A percentile compares a stretch with the other conserved stretches of the same genome.
Conservation (phyloP, 345 rosid genomes). For the Heritiera fomes region DNA sequence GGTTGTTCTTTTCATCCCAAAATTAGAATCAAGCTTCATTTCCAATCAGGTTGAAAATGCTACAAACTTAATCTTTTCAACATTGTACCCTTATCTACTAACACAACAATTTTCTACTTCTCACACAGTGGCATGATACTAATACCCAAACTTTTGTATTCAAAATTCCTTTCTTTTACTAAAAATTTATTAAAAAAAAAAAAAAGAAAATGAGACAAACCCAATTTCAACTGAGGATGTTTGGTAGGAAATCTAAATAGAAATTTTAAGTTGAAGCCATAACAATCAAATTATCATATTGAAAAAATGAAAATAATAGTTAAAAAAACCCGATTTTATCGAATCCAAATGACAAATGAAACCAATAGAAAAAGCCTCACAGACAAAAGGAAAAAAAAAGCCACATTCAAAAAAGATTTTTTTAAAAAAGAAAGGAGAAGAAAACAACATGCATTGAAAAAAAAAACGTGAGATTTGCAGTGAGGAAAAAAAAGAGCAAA, state of each 20-base stretch:
- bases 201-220: neutral
- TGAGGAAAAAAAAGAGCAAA: too few relatives aligned
- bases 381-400: neutral
- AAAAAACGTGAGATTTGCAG: too few relatives aligned
- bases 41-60: neutral
- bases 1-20: neutral
- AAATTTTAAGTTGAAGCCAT: neutral
- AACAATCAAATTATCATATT: neutral
- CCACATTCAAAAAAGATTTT: neutral
- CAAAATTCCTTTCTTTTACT: neutral
- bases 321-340: neutral
- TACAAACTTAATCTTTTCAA: neutral
- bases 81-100: too few relatives aligned
- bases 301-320: neutral
- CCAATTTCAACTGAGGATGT: neutral
- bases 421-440: too few relatives aligned
- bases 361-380: too few relatives aligned
- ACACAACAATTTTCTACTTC: too few relatives aligned
- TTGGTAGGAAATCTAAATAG: neutral
- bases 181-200: too few relatives aligned
- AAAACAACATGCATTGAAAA: neutral
- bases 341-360: too few relatives aligned
- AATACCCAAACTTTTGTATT: neutral
- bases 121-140: neutral
- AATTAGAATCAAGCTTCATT: neutral